Evolutionary conservation across 2,329 filamentous ascomycete species (phyloP), one percentile per base, ranked within the genome.

Genomic region (Penicillium sp.): DNA sequence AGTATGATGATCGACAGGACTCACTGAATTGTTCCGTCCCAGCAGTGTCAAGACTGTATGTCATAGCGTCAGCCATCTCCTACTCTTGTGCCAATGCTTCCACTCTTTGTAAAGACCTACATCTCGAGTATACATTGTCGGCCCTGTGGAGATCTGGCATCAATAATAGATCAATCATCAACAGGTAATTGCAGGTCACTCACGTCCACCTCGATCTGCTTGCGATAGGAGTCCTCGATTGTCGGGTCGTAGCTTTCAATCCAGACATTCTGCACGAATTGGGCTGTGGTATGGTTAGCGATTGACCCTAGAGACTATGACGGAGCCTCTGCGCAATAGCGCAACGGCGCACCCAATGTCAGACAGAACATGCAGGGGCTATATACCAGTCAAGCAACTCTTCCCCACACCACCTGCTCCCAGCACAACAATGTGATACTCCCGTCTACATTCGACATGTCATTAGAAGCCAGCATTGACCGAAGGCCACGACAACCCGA

Each of bases 221-320:
- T 94, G 69, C 90, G 85, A 75, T 94, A 94, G 60, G 90, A 93
- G 76, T 94, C 90, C 77, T 94, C 90, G 75, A 94, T 94, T 63
- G 90, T 94, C 44, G 90, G 90, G 78, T 94, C 90, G 74, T 94
- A 94, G 75, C 88, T 91, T 77, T 96, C 92, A 73, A 96, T 94
- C 90, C 92, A 96, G 69, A 96, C 89, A 79, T 95, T 93, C 77
- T 95, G 91, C 54, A 96, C 92, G 71, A 96, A 96, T 82, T 96
- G 92, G 70, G 92, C 92, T 92, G 70, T 70, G 65, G 67, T 41
- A 53, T 50, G 39, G 52, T 68, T 27, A 65, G 62, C 58, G 44
- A 54, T 57, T 61, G 55, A 35, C 35, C 40, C 18, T 19, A 3
- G 41, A 27, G 37, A 24, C 11, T 27, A 16, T 19, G 22, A 35